A percentile compares a stretch with the other conserved stretches of the same genome.
Conservation (phyloP, 2,329 filamentous ascomycete species). For the Cordyceps tenuipes region DNA sequence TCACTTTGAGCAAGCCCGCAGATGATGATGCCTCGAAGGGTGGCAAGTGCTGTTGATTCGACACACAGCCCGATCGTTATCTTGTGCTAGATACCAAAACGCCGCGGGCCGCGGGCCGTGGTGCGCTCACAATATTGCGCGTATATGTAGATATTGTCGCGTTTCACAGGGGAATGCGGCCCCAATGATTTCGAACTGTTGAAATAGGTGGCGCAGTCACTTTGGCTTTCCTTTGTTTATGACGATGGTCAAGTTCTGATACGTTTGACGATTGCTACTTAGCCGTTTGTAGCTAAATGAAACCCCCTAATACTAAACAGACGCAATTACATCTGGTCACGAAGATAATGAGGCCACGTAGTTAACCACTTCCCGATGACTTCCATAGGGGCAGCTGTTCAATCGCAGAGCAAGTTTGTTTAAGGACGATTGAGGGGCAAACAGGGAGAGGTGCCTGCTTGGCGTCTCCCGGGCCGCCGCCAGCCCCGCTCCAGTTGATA, state of each 20-base stretch:
- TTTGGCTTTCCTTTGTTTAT: constrained; percentile 32
- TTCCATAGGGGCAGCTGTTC: neutral
- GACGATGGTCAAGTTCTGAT: constrained; percentile 28
- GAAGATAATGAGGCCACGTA: neutral
- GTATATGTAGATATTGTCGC: neutral
- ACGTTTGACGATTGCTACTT: constrained; percentile 30
- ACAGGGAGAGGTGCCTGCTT: neutral
- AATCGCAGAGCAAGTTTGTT: neutral
- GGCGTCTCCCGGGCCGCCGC: neutral
- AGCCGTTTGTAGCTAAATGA: constrained; percentile 30
- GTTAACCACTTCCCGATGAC: neutral
- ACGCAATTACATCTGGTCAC: neutral
- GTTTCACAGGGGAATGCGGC: constrained; percentile 21
- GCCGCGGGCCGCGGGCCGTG: neutral
- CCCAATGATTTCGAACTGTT: constrained; percentile 27
- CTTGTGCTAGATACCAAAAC: constrained; percentile 8
- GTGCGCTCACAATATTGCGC: constrained; percentile 12
- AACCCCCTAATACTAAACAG: constrained; percentile 20
- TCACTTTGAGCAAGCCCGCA: constrained; percentile 79
- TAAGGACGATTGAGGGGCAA: neutral
- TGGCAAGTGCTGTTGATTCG: constrained; percentile 67
- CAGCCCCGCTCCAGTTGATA: constrained; percentile 17
- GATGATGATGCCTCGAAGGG: constrained; percentile 68
- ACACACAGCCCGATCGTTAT: constrained; percentile 2
- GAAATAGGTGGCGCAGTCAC: constrained; percentile 33